Evolutionary conservation across 2,329 filamentous ascomycete genomes (phyloP).

Genomic region (Knufia petricola): DNA sequence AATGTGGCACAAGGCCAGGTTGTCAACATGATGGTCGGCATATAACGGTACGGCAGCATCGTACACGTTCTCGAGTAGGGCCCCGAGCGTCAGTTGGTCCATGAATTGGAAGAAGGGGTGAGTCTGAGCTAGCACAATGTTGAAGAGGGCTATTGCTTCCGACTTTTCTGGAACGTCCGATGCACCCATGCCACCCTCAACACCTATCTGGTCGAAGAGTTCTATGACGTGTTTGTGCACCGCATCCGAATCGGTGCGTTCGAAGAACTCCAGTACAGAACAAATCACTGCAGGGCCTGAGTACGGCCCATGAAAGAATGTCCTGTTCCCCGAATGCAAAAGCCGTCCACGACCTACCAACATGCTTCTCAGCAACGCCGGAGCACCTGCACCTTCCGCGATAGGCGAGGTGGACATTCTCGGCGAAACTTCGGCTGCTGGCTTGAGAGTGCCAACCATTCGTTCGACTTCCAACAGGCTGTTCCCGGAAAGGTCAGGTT

Average conservation of each 20-base stretch:
- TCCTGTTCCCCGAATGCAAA: neutral
- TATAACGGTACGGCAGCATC: constrained; percentile 5
- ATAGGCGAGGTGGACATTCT: neutral
- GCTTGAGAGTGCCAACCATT: constrained; percentile 10
- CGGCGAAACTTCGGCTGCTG: neutral
- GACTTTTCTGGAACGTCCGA: neutral
- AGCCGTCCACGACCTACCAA: constrained; percentile 4
- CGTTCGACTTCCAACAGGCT: constrained; percentile 11
- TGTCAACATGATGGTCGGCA: constrained; percentile 7
- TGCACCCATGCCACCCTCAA: too few relatives aligned
- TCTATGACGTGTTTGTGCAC: constrained; percentile 1
- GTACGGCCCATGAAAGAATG: constrained; percentile 4
- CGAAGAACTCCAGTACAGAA: constrained; percentile 6
- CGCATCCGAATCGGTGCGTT: neutral
- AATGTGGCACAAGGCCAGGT: constrained; percentile 15
- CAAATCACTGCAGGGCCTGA: constrained; percentile 4
- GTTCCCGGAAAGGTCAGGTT: constrained; percentile 8
- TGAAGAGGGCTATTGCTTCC: constrained; percentile 9
- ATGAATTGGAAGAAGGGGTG: constrained; percentile 17
- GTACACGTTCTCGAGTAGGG: constrained; percentile 15
- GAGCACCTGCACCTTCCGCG: neutral
- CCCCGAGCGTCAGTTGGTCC: constrained; percentile 13
- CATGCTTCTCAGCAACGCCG: constrained; percentile 1
- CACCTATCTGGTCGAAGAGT: neutral
- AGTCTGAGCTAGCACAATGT: constrained; percentile 14